Evolutionary conservation across 2,329 filamentous ascomycete species (phyloP), one percentile per base, ranked within the genome.

Genomic region (Cladosporium austrohemisphaericum): DNA sequence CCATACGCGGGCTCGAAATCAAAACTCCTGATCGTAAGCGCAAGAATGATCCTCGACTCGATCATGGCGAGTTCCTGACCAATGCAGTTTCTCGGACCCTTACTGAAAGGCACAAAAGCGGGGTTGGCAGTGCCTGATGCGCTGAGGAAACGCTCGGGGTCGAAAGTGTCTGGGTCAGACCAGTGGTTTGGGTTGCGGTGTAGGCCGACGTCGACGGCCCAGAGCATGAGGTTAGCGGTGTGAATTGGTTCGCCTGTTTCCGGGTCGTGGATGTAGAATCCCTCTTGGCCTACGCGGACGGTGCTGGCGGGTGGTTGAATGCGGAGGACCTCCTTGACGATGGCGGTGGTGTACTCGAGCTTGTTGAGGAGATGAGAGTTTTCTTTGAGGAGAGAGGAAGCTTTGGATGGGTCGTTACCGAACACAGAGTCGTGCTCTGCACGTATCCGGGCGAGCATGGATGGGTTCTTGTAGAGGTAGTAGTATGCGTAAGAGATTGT

Each of bases 31-130:
- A 74, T 59, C 0, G 73, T 73, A 60, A 78, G 71, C 3, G 74
- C 72, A 22, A 81, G 61, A 5, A 76, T 67, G 51, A 76, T 65
- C 53, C 73, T 73, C 18, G 76, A 58, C 62, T 82, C 78, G 13
- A 78, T 65, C 63, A 75, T 71, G 1, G 74, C 78, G 36, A 81
- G 66, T 54, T 77, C 74, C 60, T 80, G 76, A 1, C 78, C 79
- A n/a, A 81, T 72, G 56, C 79, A 84, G 44, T 75, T 76, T 10
- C 79, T 63, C 2, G 72, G 69, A 0, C 80, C 79, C 49, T 73
- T 68, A 55, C 77, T 76, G 59, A 83, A 83, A 0, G 76, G 69
- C 7, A 78, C 71, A 70, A 71, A 83, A 1, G 77, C 76, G 48
- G 72, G 71, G 41, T 73, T 71, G 38, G 61, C 53, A 16, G 66